Base-by-base conservation (phyloP, 805 yeast genomes). In the Komagataella phaffii region DNA sequence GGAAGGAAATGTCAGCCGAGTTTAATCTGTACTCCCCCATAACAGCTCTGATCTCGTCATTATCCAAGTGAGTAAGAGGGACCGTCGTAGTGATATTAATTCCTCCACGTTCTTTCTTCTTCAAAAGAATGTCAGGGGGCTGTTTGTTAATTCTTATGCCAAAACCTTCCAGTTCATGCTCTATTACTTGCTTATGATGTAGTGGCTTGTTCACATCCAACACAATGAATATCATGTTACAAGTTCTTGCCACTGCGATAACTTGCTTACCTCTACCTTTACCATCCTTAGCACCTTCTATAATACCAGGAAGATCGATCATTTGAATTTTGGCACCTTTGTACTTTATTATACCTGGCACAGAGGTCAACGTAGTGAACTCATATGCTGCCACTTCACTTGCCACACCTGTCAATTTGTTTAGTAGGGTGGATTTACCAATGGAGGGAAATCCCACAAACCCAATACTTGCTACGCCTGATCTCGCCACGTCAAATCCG, bases 361-460 rank as follows among this genome's bases (percentile, higher is more conserved):
- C 98, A 0, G 99, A 91, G 24, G 97, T 93, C 64, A 93, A 77
- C 0, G 99, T 93, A 24, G 99, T 93, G 73, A 93, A 93, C 69
- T 93, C 99, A 64, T 91, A 91, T 5, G 88, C 98, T 8, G 98
- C 97, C n/a, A 85, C 96, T 68, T 91, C 99, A 1, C 96, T 85
- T 64, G 88, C 95, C 2, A 96, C 90, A 56, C 99, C 98, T 0
- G 99, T 93, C 49, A 93, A 71, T 66, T 88, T 85, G 24, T 88
- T 81, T 58, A 93, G 76, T 53, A 93, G 70, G 1, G 99, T 93
- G 7, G 88, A 81, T 61, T 86, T 86, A 36, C 93, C 93, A 2
- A 93, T 99, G 1, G 98, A 90, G 1, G 99, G 99, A 65, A 93
- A 93, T 3, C 99, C 99, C 47, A 93, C 96, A 64, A 90, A 93